Conservation (phyloP, 2,329 filamentous ascomycete genomes). For the Colletotrichum sp. region DNA sequence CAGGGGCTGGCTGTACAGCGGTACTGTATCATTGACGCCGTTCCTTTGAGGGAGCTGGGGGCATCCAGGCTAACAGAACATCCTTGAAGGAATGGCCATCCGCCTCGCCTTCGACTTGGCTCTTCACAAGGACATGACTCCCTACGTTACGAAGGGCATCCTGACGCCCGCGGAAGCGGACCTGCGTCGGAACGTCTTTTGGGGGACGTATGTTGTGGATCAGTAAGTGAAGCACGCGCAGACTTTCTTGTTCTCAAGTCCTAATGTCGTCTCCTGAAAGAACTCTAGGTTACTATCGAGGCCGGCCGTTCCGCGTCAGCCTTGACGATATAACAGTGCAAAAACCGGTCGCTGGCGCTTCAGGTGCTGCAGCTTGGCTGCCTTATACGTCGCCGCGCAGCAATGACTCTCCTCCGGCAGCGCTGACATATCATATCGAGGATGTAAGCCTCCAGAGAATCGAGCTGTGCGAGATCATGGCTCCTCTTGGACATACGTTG, state of each 20-base stretch:
- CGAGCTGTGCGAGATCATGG: constrained; percentile 25
- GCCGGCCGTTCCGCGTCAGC: constrained; percentile 28
- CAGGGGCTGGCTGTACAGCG: constrained; percentile 30
- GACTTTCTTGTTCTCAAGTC: neutral
- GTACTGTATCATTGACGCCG: neutral
- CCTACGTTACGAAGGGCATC: constrained; percentile 26
- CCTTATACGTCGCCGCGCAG: neutral
- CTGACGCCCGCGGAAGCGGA: constrained; percentile 29
- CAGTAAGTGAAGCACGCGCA: constrained; percentile 24
- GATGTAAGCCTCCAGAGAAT: neutral
- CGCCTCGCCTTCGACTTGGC: constrained; percentile 29
- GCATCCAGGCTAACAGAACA: constrained; percentile 2
- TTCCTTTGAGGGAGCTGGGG: neutral
- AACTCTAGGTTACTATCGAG: constrained; percentile 30
- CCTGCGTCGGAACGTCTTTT: constrained; percentile 31
- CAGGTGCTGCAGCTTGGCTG: neutral
- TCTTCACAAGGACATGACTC: constrained; percentile 28
- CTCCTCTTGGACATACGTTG: constrained; percentile 26
- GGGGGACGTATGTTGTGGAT: constrained; percentile 33
- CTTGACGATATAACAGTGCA: constrained; percentile 29
- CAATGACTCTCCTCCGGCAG: neutral
- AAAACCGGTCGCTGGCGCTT: constrained; percentile 7
- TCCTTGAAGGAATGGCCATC: constrained; percentile 30
- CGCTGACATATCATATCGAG: neutral
- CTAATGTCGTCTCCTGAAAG: neutral